Conservation (phyloP, 2,329 filamentous ascomycete genomes). For the Lachnellula arida region DNA sequence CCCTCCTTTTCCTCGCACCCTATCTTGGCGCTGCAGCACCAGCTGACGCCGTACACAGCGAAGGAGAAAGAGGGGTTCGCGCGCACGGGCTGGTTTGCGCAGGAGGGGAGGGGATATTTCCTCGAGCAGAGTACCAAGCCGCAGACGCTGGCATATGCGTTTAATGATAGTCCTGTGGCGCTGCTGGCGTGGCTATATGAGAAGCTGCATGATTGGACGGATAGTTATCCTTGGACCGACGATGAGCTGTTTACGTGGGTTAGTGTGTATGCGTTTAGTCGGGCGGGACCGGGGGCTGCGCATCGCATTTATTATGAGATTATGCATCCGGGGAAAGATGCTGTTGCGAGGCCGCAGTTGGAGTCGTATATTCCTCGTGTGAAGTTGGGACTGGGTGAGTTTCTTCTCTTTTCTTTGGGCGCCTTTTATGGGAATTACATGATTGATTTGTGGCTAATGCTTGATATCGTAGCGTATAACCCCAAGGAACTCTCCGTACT, state of each 20-base stretch:
- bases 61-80: conserved; percentile 42
- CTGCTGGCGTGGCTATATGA: conserved; percentile 77
- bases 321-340: conserved; percentile 35
- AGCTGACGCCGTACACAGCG: conserved; percentile 48
- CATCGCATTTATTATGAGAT: conserved; percentile 70
- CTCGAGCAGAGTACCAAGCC: conserved; percentile 62
- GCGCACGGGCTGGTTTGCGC: conserved; percentile 54
- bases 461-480: conserved; percentile 39
- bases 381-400: conserved; percentile 43
- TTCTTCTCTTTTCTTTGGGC: conserved; percentile 21
- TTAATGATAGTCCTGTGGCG: conserved; percentile 65
- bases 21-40: conserved; percentile 51
- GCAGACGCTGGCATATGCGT: conserved; percentile 64
- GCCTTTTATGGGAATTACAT: background rate
- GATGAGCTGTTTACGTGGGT: conserved; percentile 75
- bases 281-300: conserved; percentile 63
- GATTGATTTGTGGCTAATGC: background rate
- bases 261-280: conserved; percentile 66
- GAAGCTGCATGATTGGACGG: conserved; percentile 74
- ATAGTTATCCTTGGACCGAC: conserved; percentile 67
- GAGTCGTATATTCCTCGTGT: conserved; percentile 17
- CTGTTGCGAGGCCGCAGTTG: conserved; percentile 28
- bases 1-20: conserved; percentile 51
- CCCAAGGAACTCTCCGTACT: conserved; percentile 52
- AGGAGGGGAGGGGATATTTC: conserved; percentile 52